A percentile compares a stretch with the other conserved stretches of the same genome.
Evolutionary conservation across 257 asterid genomes (phyloP).

Genomic region (Anisodus tanguticus): DNA sequence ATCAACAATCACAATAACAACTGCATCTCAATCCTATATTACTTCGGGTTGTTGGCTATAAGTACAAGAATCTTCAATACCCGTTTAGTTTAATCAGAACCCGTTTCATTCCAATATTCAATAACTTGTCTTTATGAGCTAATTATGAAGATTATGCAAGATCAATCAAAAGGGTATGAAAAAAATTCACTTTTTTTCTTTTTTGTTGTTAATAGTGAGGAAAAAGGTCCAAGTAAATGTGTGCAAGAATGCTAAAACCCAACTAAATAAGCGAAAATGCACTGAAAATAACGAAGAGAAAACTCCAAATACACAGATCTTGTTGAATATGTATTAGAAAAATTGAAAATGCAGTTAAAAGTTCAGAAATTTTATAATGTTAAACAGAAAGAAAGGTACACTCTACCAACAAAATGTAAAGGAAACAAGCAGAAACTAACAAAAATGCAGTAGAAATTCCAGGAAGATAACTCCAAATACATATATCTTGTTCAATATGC

Average conservation of each 20-base stretch:
- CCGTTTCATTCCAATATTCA: not conserved
- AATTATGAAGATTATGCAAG: constrained; percentile 4
- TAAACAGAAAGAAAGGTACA: not conserved
- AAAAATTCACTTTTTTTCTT: not conserved
- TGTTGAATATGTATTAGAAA: constrained; percentile 29
- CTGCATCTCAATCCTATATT: not conserved
- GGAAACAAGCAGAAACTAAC: constrained; percentile 35
- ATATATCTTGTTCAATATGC: constrained; percentile 34
- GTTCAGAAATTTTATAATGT: constrained; percentile 2
- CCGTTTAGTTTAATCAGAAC: not conserved
- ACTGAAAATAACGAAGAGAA: constrained; percentile 33
- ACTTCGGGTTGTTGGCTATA: not conserved
- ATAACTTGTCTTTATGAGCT: not conserved
- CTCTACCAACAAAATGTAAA: constrained; percentile 2
- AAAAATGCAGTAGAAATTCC: constrained; percentile 26
- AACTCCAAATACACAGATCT: constrained; percentile 45
- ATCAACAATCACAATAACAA: not conserved
- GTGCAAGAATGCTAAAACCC: not conserved
- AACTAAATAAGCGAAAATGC: constrained; percentile 24
- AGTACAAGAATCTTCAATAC: not conserved
- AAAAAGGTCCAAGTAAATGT: constrained; percentile 25
- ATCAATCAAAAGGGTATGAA: constrained; percentile 5
- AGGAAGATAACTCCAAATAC: constrained; percentile 51
- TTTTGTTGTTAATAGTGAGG: not conserved
- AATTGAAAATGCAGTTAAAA: constrained; percentile 5